These are phyloP conservation scores for Triticum urartu DNA, from an alignment of 176 grass and related monocot species.

Conservation along the genomic window DNA sequence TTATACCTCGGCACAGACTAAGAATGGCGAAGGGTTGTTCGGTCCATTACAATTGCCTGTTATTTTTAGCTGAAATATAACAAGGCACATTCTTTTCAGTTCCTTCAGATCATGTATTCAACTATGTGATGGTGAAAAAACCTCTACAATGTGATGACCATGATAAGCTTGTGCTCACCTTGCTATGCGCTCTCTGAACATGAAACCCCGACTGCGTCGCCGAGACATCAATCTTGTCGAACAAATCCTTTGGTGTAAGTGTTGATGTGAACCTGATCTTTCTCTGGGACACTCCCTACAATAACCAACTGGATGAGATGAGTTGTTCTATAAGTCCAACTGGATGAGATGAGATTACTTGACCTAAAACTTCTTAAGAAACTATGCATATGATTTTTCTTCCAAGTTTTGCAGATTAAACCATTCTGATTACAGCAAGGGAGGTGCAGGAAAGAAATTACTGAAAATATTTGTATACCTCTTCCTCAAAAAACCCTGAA, in stretches of 20 bases:
- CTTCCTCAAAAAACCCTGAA: conserved; percentile 88
- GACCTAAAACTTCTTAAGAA: background rate
- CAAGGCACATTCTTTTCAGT: conserved; percentile 1
- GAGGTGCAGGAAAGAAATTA: background rate
- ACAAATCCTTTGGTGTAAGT: conserved; percentile 50
- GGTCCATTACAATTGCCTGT: conserved; percentile 26
- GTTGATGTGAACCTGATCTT: conserved; percentile 81
- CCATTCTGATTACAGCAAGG: background rate
- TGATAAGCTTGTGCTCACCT: conserved; percentile 35
- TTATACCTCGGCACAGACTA: conserved; percentile 57
- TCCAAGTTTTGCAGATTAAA: background rate
- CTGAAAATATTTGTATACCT: conserved; percentile 42
- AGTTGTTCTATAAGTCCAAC: background rate
- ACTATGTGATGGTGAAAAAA: background rate
- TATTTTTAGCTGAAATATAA: conserved; percentile 63
- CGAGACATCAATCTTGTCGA: conserved; percentile 52
- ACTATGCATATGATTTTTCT: background rate
- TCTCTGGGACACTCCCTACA: conserved; percentile 69
- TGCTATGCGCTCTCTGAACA: conserved; percentile 48
- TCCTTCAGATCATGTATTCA: background rate
- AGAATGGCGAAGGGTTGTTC: conserved; percentile 36
- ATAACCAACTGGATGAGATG: background rate
- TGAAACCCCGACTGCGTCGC: conserved; percentile 49
- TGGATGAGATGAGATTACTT: background rate
- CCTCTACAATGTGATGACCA: background rate